These are phyloP conservation scores for Dactylellina sp. DNA, from an alignment of 2,329 filamentous ascomycete genomes.

Conservation along the genomic window DNA sequence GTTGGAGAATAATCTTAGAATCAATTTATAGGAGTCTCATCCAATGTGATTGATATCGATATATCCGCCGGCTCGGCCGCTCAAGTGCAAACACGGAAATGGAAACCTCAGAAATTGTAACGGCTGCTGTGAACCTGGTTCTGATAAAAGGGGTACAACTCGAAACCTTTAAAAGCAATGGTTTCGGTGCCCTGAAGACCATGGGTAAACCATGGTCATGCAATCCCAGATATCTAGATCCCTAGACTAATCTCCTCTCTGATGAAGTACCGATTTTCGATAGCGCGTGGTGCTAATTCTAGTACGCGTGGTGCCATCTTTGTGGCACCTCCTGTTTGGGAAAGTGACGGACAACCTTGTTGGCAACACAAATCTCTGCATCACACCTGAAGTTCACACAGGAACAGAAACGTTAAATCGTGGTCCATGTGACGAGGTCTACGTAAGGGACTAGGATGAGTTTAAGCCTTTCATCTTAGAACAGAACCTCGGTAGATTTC, in stretches of 20 bases:
- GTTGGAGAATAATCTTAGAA: too few species aligned
- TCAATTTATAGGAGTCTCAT: too few species aligned
- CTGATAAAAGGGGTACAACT: slow-evolving; percentile 19
- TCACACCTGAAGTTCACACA: background rate
- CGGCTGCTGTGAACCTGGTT: background rate
- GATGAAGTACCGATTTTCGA: slow-evolving; percentile 9
- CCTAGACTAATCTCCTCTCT: slow-evolving; percentile 13
- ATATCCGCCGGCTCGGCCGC: background rate
- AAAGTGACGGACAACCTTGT: slow-evolving; percentile 38
- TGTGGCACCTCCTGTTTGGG: slow-evolving; percentile 40
- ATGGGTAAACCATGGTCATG: slow-evolving; percentile 50
- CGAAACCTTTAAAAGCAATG: slow-evolving; percentile 6
- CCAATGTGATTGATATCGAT: background rate
- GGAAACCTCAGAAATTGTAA: background rate
- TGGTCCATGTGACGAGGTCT: slow-evolving; percentile 1
- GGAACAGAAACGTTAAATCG: background rate
- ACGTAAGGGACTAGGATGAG: slow-evolving; percentile 14
- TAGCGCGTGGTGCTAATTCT: background rate
- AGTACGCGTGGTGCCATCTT: background rate
- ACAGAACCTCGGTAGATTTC: background rate
- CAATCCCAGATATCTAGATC: slow-evolving; percentile 32
- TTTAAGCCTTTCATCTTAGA: background rate
- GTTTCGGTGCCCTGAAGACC: background rate
- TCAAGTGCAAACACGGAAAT: background rate
- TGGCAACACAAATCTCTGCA: slow-evolving; percentile 43